Evolutionary conservation across 2,329 filamentous ascomycete genomes (phyloP).

Genomic region (Herpotrichia juniperi): DNA sequence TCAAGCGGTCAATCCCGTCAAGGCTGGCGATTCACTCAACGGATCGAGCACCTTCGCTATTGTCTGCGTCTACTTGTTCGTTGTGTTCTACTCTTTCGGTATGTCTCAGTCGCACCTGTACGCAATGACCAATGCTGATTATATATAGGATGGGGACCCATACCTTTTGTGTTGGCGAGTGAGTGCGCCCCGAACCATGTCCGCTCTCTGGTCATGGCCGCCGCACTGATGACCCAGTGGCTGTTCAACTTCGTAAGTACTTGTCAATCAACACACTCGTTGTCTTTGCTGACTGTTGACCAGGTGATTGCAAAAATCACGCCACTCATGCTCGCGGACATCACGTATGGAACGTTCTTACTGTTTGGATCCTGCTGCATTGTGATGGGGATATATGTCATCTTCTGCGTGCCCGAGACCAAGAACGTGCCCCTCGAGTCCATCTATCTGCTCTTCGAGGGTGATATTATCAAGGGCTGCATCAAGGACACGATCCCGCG

Average conservation of each 20-base stretch:
- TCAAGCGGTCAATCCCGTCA: conserved; percentile 41
- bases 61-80: conserved; percentile 58
- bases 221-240: conserved; percentile 55
- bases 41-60: conserved; percentile 53
- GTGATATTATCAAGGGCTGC: conserved; percentile 48
- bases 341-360: conserved; percentile 53
- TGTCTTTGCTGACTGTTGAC: background rate
- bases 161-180: conserved; percentile 51
- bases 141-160: conserved; percentile 50
- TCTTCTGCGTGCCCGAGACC: conserved; percentile 53
- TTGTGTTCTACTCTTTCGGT: conserved; percentile 54
- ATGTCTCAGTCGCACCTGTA: conserved; percentile 10
- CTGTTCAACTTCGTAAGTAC: conserved; percentile 45
- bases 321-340: conserved; percentile 50
- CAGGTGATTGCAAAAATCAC: conserved; percentile 35
- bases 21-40: conserved; percentile 33
- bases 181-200: conserved; percentile 50
- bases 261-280: conserved; percentile 1
- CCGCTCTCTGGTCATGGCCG: conserved; percentile 51
- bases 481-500: conserved; percentile 47
- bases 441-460: conserved; percentile 51
- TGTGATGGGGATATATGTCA: conserved; percentile 49
- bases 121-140: conserved; percentile 11
- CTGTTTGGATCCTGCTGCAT: conserved; percentile 51
- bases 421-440: conserved; percentile 51